Percentiles rank a stretch among this genome's conserved stretches.
phyloP scores from a whole-genome alignment of 352 stramenopile species.

The Phytophthora tubulina region DNA sequence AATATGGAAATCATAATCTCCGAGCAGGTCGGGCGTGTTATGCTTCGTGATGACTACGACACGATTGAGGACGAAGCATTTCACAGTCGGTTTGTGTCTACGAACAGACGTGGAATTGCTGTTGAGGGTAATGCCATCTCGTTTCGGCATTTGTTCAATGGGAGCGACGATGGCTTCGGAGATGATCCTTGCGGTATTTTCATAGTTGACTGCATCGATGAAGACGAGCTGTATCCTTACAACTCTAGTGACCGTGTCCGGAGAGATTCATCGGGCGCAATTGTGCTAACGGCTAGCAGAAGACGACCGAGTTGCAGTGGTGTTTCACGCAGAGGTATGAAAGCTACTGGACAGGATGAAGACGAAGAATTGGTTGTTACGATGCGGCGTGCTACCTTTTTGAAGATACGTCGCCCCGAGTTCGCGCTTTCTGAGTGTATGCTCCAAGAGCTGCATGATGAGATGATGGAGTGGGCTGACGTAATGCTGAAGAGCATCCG shows the following conservation, averaged over 20 bases:
- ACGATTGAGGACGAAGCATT: constrained; percentile 32
- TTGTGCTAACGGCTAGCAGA: constrained; percentile 37
- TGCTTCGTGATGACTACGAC: constrained; percentile 52
- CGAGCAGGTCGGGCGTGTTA: constrained; percentile 44
- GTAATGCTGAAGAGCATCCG: constrained; percentile 34
- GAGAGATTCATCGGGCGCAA: constrained; percentile 36
- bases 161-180: constrained; percentile 13
- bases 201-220: constrained; percentile 38
- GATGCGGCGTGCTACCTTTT: constrained; percentile 34
- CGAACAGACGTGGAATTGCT: constrained; percentile 29
- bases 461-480: constrained; percentile 23
- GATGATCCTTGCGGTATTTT: constrained; percentile 20
- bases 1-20: constrained; percentile 59
- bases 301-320: background rate
- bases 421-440: constrained; percentile 12
- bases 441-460: constrained; percentile 23
- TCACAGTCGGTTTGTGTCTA: constrained; percentile 42
- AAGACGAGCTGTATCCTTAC: constrained; percentile 43
- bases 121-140: constrained; percentile 42
- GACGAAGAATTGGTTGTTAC: constrained; percentile 32
- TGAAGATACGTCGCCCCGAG: constrained; percentile 27
- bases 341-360: background rate
- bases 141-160: constrained; percentile 35
- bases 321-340: too few relatives aligned
- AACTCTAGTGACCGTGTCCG: constrained; percentile 29